Conservation (phyloP, 805 yeast genomes). For the Starmerella stellata region DNA sequence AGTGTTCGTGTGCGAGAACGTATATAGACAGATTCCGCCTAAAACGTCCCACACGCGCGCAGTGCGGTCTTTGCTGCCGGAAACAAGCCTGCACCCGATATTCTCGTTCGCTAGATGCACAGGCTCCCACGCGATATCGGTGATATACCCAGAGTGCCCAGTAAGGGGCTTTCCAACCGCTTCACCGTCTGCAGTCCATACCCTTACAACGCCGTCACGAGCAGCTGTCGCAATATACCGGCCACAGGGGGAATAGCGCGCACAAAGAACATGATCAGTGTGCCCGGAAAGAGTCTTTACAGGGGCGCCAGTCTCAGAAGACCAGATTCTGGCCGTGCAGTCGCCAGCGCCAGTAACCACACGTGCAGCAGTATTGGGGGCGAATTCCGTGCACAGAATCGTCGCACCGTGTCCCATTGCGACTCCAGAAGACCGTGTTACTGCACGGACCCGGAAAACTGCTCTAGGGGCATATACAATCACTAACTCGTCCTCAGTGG, state of each 20-base stretch:
- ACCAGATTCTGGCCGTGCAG: slow-evolving; percentile 91
- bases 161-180: slow-evolving; percentile 51
- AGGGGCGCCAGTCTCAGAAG: slow-evolving; percentile 87
- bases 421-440: slow-evolving; percentile 78
- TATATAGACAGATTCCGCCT: slow-evolving; percentile 43
- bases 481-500: slow-evolving; percentile 86
- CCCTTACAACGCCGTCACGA: slow-evolving; percentile 74
- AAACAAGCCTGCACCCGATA: slow-evolving; percentile 47
- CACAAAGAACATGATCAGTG: slow-evolving; percentile 83
- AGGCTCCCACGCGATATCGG: slow-evolving; percentile 88
- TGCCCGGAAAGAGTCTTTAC: slow-evolving; percentile 66
- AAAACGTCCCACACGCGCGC: slow-evolving; percentile 77
- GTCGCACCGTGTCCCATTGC: slow-evolving; percentile 94
- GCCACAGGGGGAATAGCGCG: slow-evolving; percentile 83
- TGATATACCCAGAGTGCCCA: slow-evolving; percentile 83
- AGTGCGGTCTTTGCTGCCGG: slow-evolving; percentile 85
- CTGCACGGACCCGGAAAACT: slow-evolving; percentile 77
- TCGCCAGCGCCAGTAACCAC: slow-evolving; percentile 96
- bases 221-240: slow-evolving; percentile 84
- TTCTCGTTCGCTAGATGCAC: slow-evolving; percentile 51
- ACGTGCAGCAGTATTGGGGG: slow-evolving; percentile 69
- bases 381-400: slow-evolving; percentile 77
- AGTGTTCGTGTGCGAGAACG: slow-evolving; percentile 66
- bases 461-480: slow-evolving; percentile 88
- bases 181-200: slow-evolving; percentile 76